Evolutionary conservation across 225 moss, liverwort and hornwort species (phyloP), one percentile per base, ranked within the genome.

Genomic region (Polytrichum formosum): DNA sequence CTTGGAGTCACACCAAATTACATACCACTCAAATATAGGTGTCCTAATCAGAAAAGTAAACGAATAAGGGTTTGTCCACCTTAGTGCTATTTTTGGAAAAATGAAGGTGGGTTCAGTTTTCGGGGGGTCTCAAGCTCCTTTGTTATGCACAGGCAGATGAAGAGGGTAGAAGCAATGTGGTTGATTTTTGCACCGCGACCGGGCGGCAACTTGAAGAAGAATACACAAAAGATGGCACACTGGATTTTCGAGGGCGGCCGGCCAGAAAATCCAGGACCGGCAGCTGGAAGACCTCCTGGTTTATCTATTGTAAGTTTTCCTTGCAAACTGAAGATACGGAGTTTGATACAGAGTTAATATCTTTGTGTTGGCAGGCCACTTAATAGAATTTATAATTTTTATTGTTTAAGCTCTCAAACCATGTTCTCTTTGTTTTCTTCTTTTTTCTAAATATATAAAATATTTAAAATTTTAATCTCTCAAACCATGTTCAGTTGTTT

Each of bases 161-260:
- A 59, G 55, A 22, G 31, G 58, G 7, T 13, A 46, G 46, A 16
- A 46, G 13, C 46, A 13, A 16, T 46, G 19, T 31, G 17, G 60
- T 22, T n/a, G 29, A 29, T 27, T 27, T 19, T 55, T 6, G 30
- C 4, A 31, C 18, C 6, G 27, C 30, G 7, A 28, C 22, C 0
- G 31, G 28, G 55, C 16, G 31, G 16, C 25, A 54, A 18, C 6
- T 56, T 25, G 13, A 18, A 13, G 27, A 18, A 1, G 70, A 79
- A 56, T 81, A 62, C 56, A 81, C 81, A n/a, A 72, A 69, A 23
- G 85, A 85, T 77, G 81, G 81, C 16, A 81, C 78, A n/a, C 20
- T 79, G 67, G 81, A 85, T 59, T 78, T 72, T 75, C 25, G 70
- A 16, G 85, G 81, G 54, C 64, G 69, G 19, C 78, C 68, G 6